Conservation (phyloP, 176 grass and related monocot species). For the Phoenix dactylifera region DNA sequence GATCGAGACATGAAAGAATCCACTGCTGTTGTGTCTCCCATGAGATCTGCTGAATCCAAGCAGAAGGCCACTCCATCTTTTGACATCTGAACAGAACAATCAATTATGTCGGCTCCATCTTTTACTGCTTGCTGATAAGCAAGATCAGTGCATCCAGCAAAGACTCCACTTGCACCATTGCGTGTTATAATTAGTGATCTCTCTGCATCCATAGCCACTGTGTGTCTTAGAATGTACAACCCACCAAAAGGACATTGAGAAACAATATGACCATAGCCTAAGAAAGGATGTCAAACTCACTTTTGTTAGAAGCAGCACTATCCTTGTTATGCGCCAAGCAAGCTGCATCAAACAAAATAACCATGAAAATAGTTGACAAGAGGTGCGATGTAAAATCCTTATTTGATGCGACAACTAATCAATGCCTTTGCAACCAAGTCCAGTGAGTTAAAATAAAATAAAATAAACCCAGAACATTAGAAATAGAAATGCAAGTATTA, state of each 20-base stretch:
- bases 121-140: constrained; percentile 52
- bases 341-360: constrained; percentile 49
- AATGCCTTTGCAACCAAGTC: no score
- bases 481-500: no score
- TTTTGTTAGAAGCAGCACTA: constrained; percentile 13
- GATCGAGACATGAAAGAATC: constrained; percentile 39
- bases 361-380: not conserved
- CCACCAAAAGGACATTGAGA: no score
- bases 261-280: not conserved
- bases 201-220: not conserved
- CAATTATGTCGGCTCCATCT: constrained; percentile 57
- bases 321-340: constrained; percentile 69
- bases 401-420: no score
- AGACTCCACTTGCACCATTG: constrained; percentile 57
- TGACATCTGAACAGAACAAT: constrained; percentile 79
- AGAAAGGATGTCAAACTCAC: constrained; percentile 9
- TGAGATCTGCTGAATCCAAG: constrained; percentile 52
- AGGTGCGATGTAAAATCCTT: no score
- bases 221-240: no score
- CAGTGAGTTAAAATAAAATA: no score
- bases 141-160: constrained; percentile 52
- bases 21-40: constrained; percentile 35
- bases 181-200: constrained; percentile 55
- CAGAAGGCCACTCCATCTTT: constrained; percentile 77
- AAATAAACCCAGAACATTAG: no score